Conservation (phyloP, 768 basidiomycete genomes). For the Podaxis mareebaensis region DNA sequence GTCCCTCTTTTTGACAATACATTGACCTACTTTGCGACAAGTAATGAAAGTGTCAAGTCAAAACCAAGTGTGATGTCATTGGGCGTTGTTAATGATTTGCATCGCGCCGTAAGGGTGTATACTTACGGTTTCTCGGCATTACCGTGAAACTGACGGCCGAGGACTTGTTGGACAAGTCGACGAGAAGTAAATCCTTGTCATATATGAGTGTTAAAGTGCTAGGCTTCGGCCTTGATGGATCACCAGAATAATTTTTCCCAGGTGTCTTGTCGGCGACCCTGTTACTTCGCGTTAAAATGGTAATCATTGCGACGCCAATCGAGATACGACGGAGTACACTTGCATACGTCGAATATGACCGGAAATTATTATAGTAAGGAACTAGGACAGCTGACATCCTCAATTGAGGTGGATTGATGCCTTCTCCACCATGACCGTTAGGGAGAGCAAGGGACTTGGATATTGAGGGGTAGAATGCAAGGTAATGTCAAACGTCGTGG, state of each 20-base stretch:
- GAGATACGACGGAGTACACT: not conserved
- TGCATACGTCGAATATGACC: not conserved
- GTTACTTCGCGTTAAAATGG: not conserved
- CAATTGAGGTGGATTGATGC: no score
- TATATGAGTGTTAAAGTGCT: not conserved
- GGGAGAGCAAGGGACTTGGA: no score
- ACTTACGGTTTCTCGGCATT: not conserved
- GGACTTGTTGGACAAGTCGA: not conserved
- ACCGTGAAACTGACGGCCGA: not conserved
- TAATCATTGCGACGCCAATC: not conserved
- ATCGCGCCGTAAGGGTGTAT: not conserved
- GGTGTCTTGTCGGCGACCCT: not conserved
- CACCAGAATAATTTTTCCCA: not conserved
- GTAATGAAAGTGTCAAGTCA: not conserved
- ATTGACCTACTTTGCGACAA: not conserved
- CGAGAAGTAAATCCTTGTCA: slow-evolving; percentile 5
- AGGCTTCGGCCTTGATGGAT: not conserved
- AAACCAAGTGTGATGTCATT: not conserved
- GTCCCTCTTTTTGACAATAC: not conserved
- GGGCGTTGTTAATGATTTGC: not conserved
- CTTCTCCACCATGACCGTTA: no score
- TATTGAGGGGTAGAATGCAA: no score
- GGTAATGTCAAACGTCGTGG: not conserved
- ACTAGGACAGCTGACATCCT: no score
- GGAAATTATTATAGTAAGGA: no score